These are phyloP conservation scores for Umbelopsis sp. DNA, from an alignment of 192 early-diverging fungal genomes.

Conservation along the genomic window DNA sequence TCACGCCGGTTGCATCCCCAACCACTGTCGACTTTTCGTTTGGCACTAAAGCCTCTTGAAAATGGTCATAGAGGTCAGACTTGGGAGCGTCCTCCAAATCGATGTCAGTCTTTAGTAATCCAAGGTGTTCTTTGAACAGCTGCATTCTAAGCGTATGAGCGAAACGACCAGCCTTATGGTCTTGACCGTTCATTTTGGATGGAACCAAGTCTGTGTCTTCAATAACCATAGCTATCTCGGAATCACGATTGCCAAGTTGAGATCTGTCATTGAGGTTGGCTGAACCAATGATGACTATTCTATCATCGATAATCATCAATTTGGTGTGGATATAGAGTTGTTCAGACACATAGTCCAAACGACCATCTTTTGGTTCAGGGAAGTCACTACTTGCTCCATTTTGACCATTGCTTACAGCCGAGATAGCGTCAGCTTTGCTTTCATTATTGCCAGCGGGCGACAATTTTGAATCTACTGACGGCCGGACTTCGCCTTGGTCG, in stretches of 20 bases:
- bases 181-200: conserved; percentile 72
- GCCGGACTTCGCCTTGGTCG: not conserved
- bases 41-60: not conserved
- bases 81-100: not conserved
- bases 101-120: conserved; percentile 49
- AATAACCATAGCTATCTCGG: conserved; percentile 85
- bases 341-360: conserved; percentile 69
- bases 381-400: conserved; percentile 15
- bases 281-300: conserved; percentile 80
- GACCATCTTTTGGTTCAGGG: conserved; percentile 20
- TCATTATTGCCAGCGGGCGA: not conserved
- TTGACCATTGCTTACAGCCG: not conserved
- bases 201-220: conserved; percentile 73
- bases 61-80: not conserved
- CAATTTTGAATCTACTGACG: not conserved
- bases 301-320: conserved; percentile 88
- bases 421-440: not conserved
- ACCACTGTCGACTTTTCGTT: not conserved
- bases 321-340: conserved; percentile 88
- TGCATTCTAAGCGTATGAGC: conserved; percentile 73
- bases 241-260: conserved; percentile 82
- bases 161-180: conserved; percentile 72
- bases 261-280: conserved; percentile 63
- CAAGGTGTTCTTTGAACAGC: conserved; percentile 85
- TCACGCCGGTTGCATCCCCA: conserved; percentile 15